Evolutionary conservation across 164 flowering plant species (phyloP).

Genomic region (Stephania cephalantha): DNA sequence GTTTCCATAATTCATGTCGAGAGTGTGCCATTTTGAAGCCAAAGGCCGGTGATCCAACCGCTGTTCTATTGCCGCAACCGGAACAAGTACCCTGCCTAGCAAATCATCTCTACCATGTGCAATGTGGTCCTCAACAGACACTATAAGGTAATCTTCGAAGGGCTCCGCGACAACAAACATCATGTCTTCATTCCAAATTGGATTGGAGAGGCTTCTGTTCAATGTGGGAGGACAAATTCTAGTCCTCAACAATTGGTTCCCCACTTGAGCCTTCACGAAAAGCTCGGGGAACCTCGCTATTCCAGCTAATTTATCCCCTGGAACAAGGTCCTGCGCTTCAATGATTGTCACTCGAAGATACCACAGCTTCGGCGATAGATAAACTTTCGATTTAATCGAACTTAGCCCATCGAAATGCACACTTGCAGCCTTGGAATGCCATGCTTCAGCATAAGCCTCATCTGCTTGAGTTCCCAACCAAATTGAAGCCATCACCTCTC

Average conservation of each 20-base stretch:
- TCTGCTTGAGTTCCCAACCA: constrained; percentile 95
- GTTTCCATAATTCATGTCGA: constrained; percentile 31
- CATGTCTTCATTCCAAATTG: constrained; percentile 73
- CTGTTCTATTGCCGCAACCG: constrained; percentile 43
- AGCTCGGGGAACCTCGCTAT: constrained; percentile 25
- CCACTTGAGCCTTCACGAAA: constrained; percentile 25
- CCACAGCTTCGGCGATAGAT: constrained; percentile 34
- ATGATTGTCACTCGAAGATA: constrained; percentile 25
- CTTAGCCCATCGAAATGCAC: constrained; percentile 23
- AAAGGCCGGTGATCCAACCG: constrained; percentile 51
- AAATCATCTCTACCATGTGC: constrained; percentile 53
- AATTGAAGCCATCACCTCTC: constrained; percentile 83
- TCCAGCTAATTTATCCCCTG: constrained; percentile 19
- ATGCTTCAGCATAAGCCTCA: constrained; percentile 79
- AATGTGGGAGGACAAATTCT: constrained; percentile 12
- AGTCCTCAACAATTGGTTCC: constrained; percentile 25
- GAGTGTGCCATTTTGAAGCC: constrained; percentile 59
- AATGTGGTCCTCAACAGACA: constrained; percentile 56
- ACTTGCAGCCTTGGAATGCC: constrained; percentile 59
- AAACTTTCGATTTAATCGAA: constrained; percentile 28
- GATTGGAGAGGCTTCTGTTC: constrained; percentile 22
- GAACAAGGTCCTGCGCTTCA: constrained; percentile 32
- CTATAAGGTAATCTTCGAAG: constrained; percentile 31
- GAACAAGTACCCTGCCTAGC: constrained; percentile 52
- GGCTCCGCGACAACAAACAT: constrained; percentile 33